A percentile compares a stretch with the other conserved stretches of the same genome.
These are phyloP conservation scores for Parathielavia hyrcaniae DNA, from an alignment of 495 filamentous ascomycete genomes.

Conservation along the genomic window DNA sequence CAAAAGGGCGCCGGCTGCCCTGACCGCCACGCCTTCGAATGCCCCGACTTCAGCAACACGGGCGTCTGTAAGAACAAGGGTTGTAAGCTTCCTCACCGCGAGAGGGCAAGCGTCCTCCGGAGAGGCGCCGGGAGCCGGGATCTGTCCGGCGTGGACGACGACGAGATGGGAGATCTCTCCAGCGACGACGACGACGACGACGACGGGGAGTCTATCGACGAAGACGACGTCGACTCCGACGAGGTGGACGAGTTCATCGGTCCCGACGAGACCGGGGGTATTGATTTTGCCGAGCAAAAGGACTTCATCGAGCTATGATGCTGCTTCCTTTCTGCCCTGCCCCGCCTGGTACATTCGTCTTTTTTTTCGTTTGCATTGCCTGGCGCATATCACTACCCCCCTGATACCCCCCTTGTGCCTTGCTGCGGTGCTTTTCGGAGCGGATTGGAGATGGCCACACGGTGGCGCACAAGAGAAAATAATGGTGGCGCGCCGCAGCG, in stretches of 20 bases:
- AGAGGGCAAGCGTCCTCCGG: constrained; percentile 66
- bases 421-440: constrained; percentile 3
- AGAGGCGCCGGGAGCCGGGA: constrained; percentile 28
- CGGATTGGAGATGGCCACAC: not conserved
- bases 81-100: constrained; percentile 81
- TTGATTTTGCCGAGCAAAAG: constrained; percentile 40
- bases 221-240: constrained; percentile 86
- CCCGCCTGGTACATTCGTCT: constrained; percentile 7
- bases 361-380: constrained; percentile 8
- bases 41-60: constrained; percentile 89
- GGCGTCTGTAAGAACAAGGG: constrained; percentile 75
- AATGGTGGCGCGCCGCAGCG: not conserved
- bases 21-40: constrained; percentile 82
- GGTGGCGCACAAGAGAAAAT: not conserved
- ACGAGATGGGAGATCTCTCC: constrained; percentile 68
- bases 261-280: constrained; percentile 35
- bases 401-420: constrained; percentile 25
- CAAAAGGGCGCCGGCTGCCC: constrained; percentile 71
- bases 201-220: constrained; percentile 68
- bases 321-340: not conserved
- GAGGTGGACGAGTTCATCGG: constrained; percentile 67
- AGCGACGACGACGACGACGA: constrained; percentile 72
- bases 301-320: constrained; percentile 45
- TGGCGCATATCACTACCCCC: constrained; percentile 21
- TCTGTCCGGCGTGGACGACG: constrained; percentile 32